Percentiles rank a stretch among this genome's conserved stretches.
Conservation (phyloP, 768 basidiomycete species). For the Pisolithus orientalis region DNA sequence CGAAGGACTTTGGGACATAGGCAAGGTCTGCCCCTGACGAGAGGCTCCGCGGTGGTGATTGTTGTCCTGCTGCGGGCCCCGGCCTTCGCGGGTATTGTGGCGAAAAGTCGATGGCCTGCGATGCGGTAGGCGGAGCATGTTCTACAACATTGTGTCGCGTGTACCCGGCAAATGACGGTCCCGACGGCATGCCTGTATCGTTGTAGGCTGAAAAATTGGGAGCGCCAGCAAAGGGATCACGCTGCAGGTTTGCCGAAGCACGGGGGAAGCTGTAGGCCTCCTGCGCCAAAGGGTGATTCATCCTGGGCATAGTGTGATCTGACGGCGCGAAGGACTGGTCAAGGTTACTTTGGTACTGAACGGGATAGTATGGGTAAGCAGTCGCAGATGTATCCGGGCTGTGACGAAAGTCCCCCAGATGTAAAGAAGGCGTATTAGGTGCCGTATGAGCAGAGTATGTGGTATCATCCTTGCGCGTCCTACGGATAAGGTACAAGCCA, state of each 20-base stretch:
- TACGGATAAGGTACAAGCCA: conserved; percentile 43
- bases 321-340: too few species aligned
- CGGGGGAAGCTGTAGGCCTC: too few species aligned
- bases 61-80: conserved; percentile 4
- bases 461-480: neutral
- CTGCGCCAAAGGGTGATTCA: too few species aligned
- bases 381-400: too few species aligned
- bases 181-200: conserved; percentile 13
- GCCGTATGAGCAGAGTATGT: conserved; percentile 24
- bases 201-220: neutral
- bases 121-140: too few species aligned
- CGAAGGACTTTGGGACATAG: too few species aligned
- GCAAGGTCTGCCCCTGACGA: conserved; percentile 2
- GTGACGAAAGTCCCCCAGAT: conserved; percentile 32
- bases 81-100: conserved; percentile 36
- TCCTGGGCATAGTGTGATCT: too few species aligned
- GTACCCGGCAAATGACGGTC: conserved; percentile 33
- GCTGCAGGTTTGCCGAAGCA: conserved; percentile 4
- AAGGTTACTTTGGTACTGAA: too few species aligned
- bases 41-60: conserved; percentile 6
- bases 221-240: too few species aligned
- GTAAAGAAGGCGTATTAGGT: conserved; percentile 19
- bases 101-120: too few species aligned
- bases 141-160: conserved; percentile 42
- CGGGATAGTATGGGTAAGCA: too few species aligned